Conservation (phyloP, 1,284 basidiomycete genomes). For the Irpex sp. region DNA sequence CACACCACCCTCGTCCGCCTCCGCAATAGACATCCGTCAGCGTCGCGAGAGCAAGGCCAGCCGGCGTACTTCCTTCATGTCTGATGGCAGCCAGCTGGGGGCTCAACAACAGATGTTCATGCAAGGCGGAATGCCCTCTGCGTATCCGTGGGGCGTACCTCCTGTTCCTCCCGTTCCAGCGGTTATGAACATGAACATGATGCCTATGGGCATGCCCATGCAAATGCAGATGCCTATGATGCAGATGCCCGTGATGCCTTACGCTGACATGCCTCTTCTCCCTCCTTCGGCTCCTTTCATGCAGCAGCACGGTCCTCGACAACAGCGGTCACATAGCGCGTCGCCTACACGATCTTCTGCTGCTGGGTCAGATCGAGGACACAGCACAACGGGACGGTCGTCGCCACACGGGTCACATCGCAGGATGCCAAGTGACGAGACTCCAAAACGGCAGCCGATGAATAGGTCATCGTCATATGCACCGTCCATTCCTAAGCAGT, state of each 20-base stretch:
- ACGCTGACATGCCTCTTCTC: constrained; percentile 57
- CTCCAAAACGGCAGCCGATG: neutral
- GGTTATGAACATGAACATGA: constrained; percentile 32
- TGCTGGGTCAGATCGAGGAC: constrained; percentile 18
- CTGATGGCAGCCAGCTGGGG: constrained; percentile 27
- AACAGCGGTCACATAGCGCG: constrained; percentile 25
- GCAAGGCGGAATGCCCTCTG: constrained; percentile 13
- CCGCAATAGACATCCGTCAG: constrained; percentile 44
- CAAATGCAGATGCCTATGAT: constrained; percentile 26
- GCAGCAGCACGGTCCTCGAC: constrained; percentile 39
- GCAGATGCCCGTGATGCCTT: constrained; percentile 17
- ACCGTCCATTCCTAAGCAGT: neutral
- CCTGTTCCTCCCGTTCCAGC: constrained; percentile 30
- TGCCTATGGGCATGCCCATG: constrained; percentile 25
- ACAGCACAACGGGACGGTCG: constrained; percentile 5
- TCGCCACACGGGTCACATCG: constrained; percentile 1
- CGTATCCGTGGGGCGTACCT: constrained; percentile 27
- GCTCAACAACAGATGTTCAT: constrained; percentile 13
- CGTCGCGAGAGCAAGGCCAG: constrained; percentile 28
- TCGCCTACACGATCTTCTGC: constrained; percentile 21
- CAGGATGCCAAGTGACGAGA: constrained; percentile 6
- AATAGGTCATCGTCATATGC: neutral
- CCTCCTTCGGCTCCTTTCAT: constrained; percentile 75
- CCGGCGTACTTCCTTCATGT: constrained; percentile 43
- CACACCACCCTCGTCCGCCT: constrained; percentile 45